Percentiles rank a stretch among this genome's conserved stretches.
phyloP scores from a whole-genome alignment of 768 basidiomycete species.

The Amanita exitialis region DNA sequence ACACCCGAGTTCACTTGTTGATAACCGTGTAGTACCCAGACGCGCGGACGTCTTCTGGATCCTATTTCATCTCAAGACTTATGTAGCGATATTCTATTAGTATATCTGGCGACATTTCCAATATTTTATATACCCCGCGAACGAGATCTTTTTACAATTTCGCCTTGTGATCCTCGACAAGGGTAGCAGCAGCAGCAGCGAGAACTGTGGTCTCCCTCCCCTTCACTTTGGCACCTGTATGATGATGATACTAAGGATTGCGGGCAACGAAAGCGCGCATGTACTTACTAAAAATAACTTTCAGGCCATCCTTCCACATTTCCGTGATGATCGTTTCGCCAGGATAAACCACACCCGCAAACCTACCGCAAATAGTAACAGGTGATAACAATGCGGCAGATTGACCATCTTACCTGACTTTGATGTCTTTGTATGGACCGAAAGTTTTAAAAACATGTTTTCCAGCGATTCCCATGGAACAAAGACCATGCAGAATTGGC shows the following conservation, averaged over 20 bases:
- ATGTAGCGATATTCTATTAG: background rate
- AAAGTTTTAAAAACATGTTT: slow-evolving; percentile 88
- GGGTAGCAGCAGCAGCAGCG: slow-evolving; percentile 74
- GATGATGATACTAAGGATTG: background rate
- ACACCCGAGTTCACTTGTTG: slow-evolving; percentile 20
- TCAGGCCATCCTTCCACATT: slow-evolving; percentile 96
- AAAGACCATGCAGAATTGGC: slow-evolving; percentile 85
- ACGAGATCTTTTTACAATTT: slow-evolving; percentile 33
- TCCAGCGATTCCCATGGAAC: slow-evolving; percentile 85
- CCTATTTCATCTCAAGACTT: background rate
- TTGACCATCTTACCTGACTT: slow-evolving; percentile 60
- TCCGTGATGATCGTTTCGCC: slow-evolving; percentile 92
- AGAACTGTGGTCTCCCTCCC: slow-evolving; percentile 68
- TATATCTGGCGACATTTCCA: background rate
- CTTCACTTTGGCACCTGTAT: slow-evolving; percentile 76
- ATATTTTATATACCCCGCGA: background rate
- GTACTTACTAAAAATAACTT: slow-evolving; percentile 79
- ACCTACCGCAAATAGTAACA: slow-evolving; percentile 29
- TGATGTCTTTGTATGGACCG: slow-evolving; percentile 86
- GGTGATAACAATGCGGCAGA: background rate
- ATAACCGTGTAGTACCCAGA: background rate
- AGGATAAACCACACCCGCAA: slow-evolving; percentile 87
- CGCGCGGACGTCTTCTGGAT: background rate
- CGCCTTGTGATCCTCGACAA: slow-evolving; percentile 43
- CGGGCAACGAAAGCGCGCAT: background rate